Base-by-base conservation (phyloP, 306 rosid species). In the Corylus avellana region DNA sequence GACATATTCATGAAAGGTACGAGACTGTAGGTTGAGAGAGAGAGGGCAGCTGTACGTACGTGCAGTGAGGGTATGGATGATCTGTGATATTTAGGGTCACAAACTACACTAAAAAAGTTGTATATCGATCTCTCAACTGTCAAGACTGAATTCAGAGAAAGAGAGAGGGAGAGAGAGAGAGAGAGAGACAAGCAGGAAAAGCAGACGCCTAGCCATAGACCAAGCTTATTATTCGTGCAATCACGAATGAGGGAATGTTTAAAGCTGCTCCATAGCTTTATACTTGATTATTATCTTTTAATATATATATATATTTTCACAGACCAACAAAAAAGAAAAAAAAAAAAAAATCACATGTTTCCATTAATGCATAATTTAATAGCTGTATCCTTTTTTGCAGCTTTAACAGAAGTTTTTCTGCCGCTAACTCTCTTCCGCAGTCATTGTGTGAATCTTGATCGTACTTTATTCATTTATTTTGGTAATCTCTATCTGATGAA, bases 31-130 rank as follows among this genome's bases (percentile, higher is more conserved):
- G 83, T 75, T 70, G 25, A 70, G 79, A 53, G 76, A 58, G 70
- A 57, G 66, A 53, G 73, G 47, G 64, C 74, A 75, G 22, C 54
- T 58, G 70, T 32, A 32, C 35, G 46, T 42, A 42, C 46, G 46
- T 6, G 46, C 46, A 42, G 8, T 42, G 46, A 42, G 80, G 82
- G 58, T 74, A 75, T 74, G 81, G 79, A 62, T 78, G 82, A 32
- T 71, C 78, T 74, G 82, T 49, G 86, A 79, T 68, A 63, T 67
- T 79, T 74, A 81, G 85, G 89, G 80, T 79, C 91, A 75, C 81
- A 9, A 81, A 73, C 87, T 81, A 77, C 90, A 87, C 93, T 72
- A 85, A 87, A 89, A 84, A 86, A 82, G 90, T 82, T 86, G 80
- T 85, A 82, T 76, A 5, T 42, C 2, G 2, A 35, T 35, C 44